Percentiles rank a stretch among this genome's conserved stretches.
These are phyloP conservation scores for Calonectria henricotiae DNA, from an alignment of 2,329 filamentous ascomycete genomes.

Conservation along the genomic window DNA sequence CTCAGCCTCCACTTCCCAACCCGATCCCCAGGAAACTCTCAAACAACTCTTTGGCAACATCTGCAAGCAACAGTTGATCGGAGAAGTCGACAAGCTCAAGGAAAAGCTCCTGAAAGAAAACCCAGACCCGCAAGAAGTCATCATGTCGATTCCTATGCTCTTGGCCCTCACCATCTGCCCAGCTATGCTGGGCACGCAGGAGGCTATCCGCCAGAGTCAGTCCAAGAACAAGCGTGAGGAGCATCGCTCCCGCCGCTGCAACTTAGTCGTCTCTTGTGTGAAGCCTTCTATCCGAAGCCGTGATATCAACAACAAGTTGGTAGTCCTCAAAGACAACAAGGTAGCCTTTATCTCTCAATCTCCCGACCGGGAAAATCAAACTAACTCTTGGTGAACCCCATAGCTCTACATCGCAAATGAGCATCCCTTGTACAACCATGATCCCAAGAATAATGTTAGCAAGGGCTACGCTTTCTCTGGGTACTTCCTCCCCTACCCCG, in stretches of 20 bases:
- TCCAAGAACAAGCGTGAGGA: constrained; percentile 65
- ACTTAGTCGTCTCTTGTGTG: constrained; percentile 64
- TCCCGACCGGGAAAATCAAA: background rate
- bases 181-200: constrained; percentile 64
- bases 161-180: constrained; percentile 53
- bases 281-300: constrained; percentile 64
- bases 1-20: constrained; percentile 34
- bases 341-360: constrained; percentile 45
- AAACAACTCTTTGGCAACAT: constrained; percentile 47
- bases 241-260: constrained; percentile 66
- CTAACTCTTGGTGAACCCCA: constrained; percentile 9
- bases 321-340: constrained; percentile 64
- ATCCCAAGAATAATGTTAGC: constrained; percentile 62
- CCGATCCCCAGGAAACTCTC: constrained; percentile 42
- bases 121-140: constrained; percentile 50
- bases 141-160: constrained; percentile 54
- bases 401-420: constrained; percentile 54
- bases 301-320: constrained; percentile 62
- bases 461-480: constrained; percentile 70
- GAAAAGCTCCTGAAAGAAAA: constrained; percentile 49
- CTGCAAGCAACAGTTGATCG: constrained; percentile 49
- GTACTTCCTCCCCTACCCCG: constrained; percentile 73
- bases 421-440: constrained; percentile 49
- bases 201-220: constrained; percentile 66
- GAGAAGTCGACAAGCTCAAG: constrained; percentile 52